Evolutionary conservation across 306 rosid species (phyloP), one percentile per base, ranked within the genome.

Genomic region (Luffa aegyptiaca): DNA sequence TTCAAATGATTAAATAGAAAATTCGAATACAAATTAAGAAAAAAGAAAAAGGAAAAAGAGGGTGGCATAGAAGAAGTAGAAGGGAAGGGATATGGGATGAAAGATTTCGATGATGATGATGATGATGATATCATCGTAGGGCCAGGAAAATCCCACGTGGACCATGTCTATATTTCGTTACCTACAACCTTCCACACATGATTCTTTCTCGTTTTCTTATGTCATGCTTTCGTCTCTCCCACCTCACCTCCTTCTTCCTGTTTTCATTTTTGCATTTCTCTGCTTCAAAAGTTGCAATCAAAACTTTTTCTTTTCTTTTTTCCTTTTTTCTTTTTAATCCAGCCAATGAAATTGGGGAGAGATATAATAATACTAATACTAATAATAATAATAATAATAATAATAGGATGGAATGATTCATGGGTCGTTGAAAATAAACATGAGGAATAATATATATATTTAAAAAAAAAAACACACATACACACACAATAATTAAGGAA

Each of bases 61-160:
- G 36, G 68, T 61, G 44, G 70, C 12, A 35, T 20, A 10, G 37
- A 33, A 62, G 69, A 71, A 42, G 52, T 41, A 42, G 56, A 70
- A 70, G 76, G 56, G 57, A 71, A 44, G 77, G 58, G 39, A 64
- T 37, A 31, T 58, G 12, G 10, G 64, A 6, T 14, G 11, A 2
- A 16, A 65, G 26, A 65, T 36, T 4, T 0, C 31, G 31, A 62
- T 62, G 20, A 18, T 55, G 2, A 33, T 18, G 5, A 41, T 64
- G n/a, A 63, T 63, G 48, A 2, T 13, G 73, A 68, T 68, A 66
- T 69, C 76, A 72, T 48, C 77, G 77, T 72, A 72, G 77, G 77
- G 57, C 77, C 41, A 26, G 39, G 14, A 72, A 72, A 48, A 13
- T 72, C 26, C 53, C 58, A 45, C 76, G 76, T 70, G 76, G 56